Evolutionary conservation across 768 basidiomycete genomes (phyloP).

Genomic region (Filobasidium floriforme): DNA sequence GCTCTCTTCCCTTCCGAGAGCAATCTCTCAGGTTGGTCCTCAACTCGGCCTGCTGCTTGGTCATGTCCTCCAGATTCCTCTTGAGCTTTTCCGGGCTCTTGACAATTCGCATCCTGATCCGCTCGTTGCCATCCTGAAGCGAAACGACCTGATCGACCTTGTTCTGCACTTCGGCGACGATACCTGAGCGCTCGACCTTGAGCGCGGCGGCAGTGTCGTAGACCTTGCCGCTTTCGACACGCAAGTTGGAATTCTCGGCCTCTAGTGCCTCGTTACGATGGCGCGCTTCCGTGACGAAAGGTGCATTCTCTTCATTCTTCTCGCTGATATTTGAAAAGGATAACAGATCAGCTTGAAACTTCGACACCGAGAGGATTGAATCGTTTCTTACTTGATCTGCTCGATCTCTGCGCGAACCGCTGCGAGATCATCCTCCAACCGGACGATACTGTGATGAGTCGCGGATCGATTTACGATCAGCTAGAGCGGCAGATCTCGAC

Average conservation of each 20-base stretch:
- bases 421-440: background rate
- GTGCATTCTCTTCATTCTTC: slow-evolving; percentile 6
- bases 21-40: background rate
- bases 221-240: background rate
- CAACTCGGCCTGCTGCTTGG: background rate
- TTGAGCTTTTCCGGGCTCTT: slow-evolving; percentile 9
- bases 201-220: background rate
- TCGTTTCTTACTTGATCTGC: background rate
- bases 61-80: slow-evolving; percentile 4
- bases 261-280: slow-evolving; percentile 4
- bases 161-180: slow-evolving; percentile 4
- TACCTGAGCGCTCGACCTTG: background rate
- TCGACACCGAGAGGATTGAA: too few species aligned
- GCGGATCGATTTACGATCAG: background rate
- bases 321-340: background rate
- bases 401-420: background rate
- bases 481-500: background rate
- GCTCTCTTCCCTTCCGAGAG: background rate
- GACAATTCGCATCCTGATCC: slow-evolving; percentile 6
- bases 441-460: background rate
- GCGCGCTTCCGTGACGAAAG: background rate
- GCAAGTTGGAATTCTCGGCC: background rate
- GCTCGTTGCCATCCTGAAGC: slow-evolving; percentile 3
- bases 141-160: slow-evolving; percentile 5
- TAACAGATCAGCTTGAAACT: background rate